These are phyloP conservation scores for Clavulina sp. DNA, from an alignment of 768 basidiomycete genomes.

Conservation along the genomic window DNA sequence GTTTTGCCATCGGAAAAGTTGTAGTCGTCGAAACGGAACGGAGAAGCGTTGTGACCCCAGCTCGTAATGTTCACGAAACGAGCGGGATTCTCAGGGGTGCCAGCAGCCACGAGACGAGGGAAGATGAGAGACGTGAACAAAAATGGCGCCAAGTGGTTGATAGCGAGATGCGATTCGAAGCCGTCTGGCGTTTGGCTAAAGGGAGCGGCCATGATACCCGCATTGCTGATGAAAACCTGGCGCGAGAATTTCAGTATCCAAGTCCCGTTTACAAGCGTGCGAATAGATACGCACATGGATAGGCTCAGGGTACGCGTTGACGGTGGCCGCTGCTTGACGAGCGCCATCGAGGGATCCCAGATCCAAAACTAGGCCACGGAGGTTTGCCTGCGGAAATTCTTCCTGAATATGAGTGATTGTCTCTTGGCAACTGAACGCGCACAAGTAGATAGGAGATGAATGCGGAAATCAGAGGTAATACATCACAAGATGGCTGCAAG, in stretches of 20 bases:
- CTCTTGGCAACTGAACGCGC: conserved; percentile 1
- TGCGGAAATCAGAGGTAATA: too few species aligned
- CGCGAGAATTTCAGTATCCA: not conserved
- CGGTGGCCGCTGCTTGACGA: conserved; percentile 6
- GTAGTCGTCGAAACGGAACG: not conserved
- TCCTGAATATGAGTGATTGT: conserved; percentile 5
- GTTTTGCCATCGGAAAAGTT: not conserved
- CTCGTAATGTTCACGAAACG: conserved; percentile 7
- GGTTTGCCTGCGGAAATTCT: conserved; percentile 7
- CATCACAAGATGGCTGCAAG: too few species aligned
- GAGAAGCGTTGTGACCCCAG: not conserved
- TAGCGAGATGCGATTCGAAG: conserved; percentile 9
- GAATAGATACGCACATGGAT: conserved; percentile 6
- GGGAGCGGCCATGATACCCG: not conserved
- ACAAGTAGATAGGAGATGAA: not conserved
- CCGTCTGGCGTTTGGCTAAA: conserved; percentile 2
- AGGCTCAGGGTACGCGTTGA: conserved; percentile 5
- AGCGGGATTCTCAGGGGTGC: not conserved
- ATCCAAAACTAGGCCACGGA: conserved; percentile 7
- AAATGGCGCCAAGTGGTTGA: conserved; percentile 11
- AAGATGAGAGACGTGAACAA: conserved; percentile 10
- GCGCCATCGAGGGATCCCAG: conserved; percentile 4
- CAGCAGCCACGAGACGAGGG: not conserved
- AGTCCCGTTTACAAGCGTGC: not conserved
- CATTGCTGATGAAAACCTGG: conserved; percentile 10